Conservation (phyloP, 345 rosid genomes). For the Crucihimalaya himalaica region DNA sequence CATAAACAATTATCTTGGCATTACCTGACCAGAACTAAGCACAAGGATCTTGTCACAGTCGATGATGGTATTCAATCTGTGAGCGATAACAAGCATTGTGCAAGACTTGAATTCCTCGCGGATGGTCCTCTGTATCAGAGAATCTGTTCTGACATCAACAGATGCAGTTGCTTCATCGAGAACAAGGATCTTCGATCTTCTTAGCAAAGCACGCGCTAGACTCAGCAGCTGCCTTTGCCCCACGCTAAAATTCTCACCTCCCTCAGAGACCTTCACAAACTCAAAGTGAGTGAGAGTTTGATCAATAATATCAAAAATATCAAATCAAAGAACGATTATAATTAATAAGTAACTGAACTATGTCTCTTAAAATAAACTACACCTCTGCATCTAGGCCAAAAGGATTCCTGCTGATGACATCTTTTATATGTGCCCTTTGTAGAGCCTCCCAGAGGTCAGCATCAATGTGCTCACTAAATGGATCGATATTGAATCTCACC, state of each 20-base stretch:
- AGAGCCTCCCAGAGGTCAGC: slow-evolving; percentile 93
- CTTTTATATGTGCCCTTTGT: slow-evolving; percentile 84
- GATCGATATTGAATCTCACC: slow-evolving; percentile 91
- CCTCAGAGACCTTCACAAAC: slow-evolving; percentile 67
- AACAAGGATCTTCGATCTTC: slow-evolving; percentile 88
- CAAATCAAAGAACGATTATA: background rate
- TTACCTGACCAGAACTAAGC: slow-evolving; percentile 87
- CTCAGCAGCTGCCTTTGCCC: slow-evolving; percentile 95
- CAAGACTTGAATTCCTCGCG: slow-evolving; percentile 87
- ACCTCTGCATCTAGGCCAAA: slow-evolving; percentile 83
- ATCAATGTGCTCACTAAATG: slow-evolving; percentile 83
- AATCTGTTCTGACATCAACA: slow-evolving; percentile 89
- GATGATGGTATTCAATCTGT: slow-evolving; percentile 81
- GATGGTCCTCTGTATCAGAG: slow-evolving; percentile 83
- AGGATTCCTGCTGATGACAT: slow-evolving; percentile 67
- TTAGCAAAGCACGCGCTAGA: slow-evolving; percentile 83
- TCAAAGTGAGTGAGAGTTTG: slow-evolving; percentile 7
- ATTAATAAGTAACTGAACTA: background rate
- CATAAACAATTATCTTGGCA: background rate
- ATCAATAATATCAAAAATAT: slow-evolving; percentile 11
- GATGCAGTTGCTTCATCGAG: slow-evolving; percentile 98
- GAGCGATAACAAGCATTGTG: slow-evolving; percentile 90
- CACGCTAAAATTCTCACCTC: slow-evolving; percentile 93
- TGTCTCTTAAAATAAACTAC: background rate
- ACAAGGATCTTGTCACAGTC: slow-evolving; percentile 80